Conservation (phyloP, 805 yeast species). For the Cyberlindnera japonica region DNA sequence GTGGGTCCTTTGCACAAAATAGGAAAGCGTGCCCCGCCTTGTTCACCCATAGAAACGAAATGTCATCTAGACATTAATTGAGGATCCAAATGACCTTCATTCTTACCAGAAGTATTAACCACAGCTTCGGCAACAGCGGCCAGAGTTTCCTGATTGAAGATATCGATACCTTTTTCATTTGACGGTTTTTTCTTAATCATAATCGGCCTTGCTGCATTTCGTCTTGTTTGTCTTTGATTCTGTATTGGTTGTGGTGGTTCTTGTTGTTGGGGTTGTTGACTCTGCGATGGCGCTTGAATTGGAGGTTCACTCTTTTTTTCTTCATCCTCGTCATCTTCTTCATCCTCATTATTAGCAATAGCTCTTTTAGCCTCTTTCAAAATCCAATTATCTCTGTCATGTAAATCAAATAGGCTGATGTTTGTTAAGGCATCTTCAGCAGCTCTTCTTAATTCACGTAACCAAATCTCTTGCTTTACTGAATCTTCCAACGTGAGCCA, state of each 20-base stretch:
- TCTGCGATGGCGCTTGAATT: neutral
- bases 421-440: conserved; percentile 42
- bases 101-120: conserved; percentile 14
- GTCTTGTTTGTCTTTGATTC: neutral
- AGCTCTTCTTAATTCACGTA: conserved; percentile 39
- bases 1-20: too few species aligned
- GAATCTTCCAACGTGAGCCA: conserved; percentile 38
- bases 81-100: conserved; percentile 18
- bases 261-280: neutral
- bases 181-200: neutral
- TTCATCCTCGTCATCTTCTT: conserved; percentile 7
- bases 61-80: conserved; percentile 12
- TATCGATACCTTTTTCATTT: conserved; percentile 1
- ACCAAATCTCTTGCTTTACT: conserved; percentile 41
- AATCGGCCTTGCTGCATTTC: neutral
- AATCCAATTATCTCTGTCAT: conserved; percentile 40
- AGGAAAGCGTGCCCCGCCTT: too few species aligned
- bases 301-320: neutral
- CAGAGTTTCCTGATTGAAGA: conserved; percentile 22
- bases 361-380: conserved; percentile 25
- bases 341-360: conserved; percentile 9
- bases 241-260: neutral
- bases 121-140: conserved; percentile 30
- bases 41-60: too few species aligned
- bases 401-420: conserved; percentile 41